Evolutionary conservation across 1,284 basidiomycete species (phyloP).

Genomic region (Clitocybe nebularis): DNA sequence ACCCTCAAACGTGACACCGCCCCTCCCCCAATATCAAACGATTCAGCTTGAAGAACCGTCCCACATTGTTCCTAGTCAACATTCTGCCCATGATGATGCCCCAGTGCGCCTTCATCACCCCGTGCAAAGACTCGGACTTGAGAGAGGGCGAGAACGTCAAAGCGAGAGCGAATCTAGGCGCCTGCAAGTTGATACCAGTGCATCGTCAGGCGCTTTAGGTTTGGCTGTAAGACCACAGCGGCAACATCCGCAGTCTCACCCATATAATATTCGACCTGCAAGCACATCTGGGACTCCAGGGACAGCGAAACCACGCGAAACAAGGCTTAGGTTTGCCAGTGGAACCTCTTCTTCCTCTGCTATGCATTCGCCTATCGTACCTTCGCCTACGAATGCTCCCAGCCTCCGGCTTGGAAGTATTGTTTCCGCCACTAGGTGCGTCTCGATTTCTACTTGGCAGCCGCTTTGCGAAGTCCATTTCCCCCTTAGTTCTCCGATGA

Average conservation of each 20-base stretch:
- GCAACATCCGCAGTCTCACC: slow-evolving; percentile 17
- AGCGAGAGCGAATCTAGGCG: slow-evolving; percentile 10
- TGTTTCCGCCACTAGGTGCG: slow-evolving; percentile 17
- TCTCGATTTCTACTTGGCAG: background rate
- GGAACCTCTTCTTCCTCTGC: slow-evolving; percentile 11
- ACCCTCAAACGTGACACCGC: slow-evolving; percentile 13
- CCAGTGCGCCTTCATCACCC: slow-evolving; percentile 21
- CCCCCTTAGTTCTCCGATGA: slow-evolving; percentile 17
- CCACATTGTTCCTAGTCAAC: slow-evolving; percentile 18
- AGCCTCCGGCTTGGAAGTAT: slow-evolving; percentile 10
- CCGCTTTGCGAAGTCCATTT: slow-evolving; percentile 6
- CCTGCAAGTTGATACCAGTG: slow-evolving; percentile 16
- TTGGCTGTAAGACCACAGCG: slow-evolving; percentile 12
- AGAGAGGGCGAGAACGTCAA: slow-evolving; percentile 20
- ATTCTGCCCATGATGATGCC: slow-evolving; percentile 18
- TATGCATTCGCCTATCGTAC: slow-evolving; percentile 15
- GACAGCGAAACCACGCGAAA: slow-evolving; percentile 8
- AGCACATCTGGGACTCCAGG: slow-evolving; percentile 12
- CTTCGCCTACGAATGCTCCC: slow-evolving; percentile 16
- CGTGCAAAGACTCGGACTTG: slow-evolving; percentile 20
- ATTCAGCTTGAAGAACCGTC: slow-evolving; percentile 22
- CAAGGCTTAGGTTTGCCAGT: slow-evolving; percentile 15
- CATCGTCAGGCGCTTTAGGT: slow-evolving; percentile 7
- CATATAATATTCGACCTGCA: slow-evolving; percentile 17
- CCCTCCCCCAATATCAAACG: slow-evolving; percentile 17